Base-by-base conservation (phyloP, 2,329 filamentous ascomycete species). In the Elsinoe australis region DNA sequence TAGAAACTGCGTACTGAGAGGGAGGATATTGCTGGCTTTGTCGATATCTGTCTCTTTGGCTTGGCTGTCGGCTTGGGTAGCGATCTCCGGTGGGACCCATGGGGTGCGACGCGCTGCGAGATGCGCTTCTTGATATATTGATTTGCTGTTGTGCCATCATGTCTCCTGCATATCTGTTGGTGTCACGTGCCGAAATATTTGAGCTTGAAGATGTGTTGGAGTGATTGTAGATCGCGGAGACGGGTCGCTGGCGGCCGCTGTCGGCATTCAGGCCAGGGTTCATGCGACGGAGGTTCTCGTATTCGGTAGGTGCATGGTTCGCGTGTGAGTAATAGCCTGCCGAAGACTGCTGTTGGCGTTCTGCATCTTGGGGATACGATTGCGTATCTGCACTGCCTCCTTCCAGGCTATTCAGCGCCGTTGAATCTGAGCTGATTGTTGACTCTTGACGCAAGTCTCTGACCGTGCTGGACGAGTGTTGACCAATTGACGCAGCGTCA, bases 41-140 rank as follows among this genome's bases (percentile, higher is more conserved):
- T 48, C 78, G 77, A 62, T 89, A 87, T 22, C 80, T 75, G 52
- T 86, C 82, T 59, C 76, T 76, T 59, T 85, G 78, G 60, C 80
- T 87, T 17, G 74, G 71, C 57, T 89, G 85, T 57, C 85, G 74
- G 26, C 78, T 74, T 2, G 82, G 80, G 38, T 44, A 82, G n/a
- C n/a, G n/a, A n/a, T n/a, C 73, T 14, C 75, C 72, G 6, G 26
- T 12, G 26, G 9, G 77, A 70, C 79, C 72, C 60, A 82, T 76
- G 33, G 77, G 74, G 7, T 70, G 68, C 18, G 74, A 73, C 10
- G 75, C 75, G 36, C 77, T 75, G 55, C 82, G 74, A 12, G 83
- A 82, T 57, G 83, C 80, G 56, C 74, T 78, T 53, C 81, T 75
- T 29, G 72, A 70, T 32, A 78, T 70, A 32, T 56, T 81, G 70